Base-by-base conservation (phyloP, 1,139 yeast genomes). In the Saccharomyces hybrid region DNA sequence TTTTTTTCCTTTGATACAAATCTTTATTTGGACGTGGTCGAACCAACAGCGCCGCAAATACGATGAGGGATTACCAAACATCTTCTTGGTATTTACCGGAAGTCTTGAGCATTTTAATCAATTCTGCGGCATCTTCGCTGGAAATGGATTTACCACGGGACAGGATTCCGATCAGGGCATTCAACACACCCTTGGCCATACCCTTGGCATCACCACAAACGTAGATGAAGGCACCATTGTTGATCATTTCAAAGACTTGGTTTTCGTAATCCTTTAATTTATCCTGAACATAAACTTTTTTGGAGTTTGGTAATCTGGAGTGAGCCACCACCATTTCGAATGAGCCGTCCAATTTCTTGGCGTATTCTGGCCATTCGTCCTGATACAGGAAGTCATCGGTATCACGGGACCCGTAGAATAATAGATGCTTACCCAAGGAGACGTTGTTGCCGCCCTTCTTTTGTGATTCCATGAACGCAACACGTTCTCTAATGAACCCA, bases 101-200 rank as follows among this genome's bases (percentile, higher is more conserved):
- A 32, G 88, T 83, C 71, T 88, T 88, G 76, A 87, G 80, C 63
- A 85, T 81, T 74, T 90, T 87, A 58, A 89, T 78, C 70, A 87
- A 76, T 59, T 86, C 95, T 57, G 82, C 80, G 20, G 96, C 97
- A 63, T 82, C 83, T 51, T 80, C 85, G 55, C 77, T 78, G 7
- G 84, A 64, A 51, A 90, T 64, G 9, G 65, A 62, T 60, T 72
- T 69, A 25, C 84, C 82, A 57, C 79, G 71, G 50, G 84, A 73
- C 53, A 91, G 71, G 56, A 93, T 84, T 59, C 79, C 76, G 26
- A 79, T 77, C 58, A 93, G 76, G 2, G 95, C 78, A 50, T 77
- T 73, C 65, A 88, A 93, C n/a, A 93, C 99, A 68, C 90, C 96
- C 72, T 95, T 85, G 2, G 99, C 97, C 99, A 93, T 93, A 64